phyloP scores from a whole-genome alignment of 169 alveolate species.

The Eimeria nieschulzi region DNA sequence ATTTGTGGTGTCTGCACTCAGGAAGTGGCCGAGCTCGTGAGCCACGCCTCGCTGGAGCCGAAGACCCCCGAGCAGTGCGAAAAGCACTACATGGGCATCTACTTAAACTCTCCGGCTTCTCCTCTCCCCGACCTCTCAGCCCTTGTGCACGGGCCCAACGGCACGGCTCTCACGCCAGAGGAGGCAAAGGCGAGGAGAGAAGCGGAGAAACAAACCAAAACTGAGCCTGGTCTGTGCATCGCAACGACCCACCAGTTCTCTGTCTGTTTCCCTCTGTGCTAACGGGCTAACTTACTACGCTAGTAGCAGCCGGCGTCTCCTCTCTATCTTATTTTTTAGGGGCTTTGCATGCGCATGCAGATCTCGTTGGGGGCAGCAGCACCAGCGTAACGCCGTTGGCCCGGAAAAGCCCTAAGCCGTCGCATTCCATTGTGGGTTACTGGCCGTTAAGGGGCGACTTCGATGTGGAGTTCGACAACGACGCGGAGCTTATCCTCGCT shows the following conservation, averaged over 20 bases:
- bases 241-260: not conserved
- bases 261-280: slow-evolving; percentile 38
- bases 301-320: too few relatives aligned
- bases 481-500: slow-evolving; percentile 96
- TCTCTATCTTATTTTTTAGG: not conserved
- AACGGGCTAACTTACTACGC: not conserved
- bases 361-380: slow-evolving; percentile 62
- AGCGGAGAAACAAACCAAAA: slow-evolving; percentile 26
- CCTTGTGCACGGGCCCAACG: slow-evolving; percentile 40
- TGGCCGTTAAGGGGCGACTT: slow-evolving; percentile 98
- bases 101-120: slow-evolving; percentile 75
- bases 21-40: slow-evolving; percentile 77
- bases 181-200: slow-evolving; percentile 16
- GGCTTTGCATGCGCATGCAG: slow-evolving; percentile 28
- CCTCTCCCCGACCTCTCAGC: slow-evolving; percentile 74
- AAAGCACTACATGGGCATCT: slow-evolving; percentile 79
- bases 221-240: not conserved
- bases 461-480: slow-evolving; percentile 98
- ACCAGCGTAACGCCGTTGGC: slow-evolving; percentile 1
- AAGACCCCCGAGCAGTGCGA: slow-evolving; percentile 82
- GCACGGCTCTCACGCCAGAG: slow-evolving; percentile 50
- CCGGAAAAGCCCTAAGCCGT: slow-evolving; percentile 74
- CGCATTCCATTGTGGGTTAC: slow-evolving; percentile 92
- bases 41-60: slow-evolving; percentile 71
- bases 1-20: slow-evolving; percentile 11